A percentile compares a stretch with the other conserved stretches of the same genome.
phyloP scores from a whole-genome alignment of 768 basidiomycete genomes.

The Boletales sp. region DNA sequence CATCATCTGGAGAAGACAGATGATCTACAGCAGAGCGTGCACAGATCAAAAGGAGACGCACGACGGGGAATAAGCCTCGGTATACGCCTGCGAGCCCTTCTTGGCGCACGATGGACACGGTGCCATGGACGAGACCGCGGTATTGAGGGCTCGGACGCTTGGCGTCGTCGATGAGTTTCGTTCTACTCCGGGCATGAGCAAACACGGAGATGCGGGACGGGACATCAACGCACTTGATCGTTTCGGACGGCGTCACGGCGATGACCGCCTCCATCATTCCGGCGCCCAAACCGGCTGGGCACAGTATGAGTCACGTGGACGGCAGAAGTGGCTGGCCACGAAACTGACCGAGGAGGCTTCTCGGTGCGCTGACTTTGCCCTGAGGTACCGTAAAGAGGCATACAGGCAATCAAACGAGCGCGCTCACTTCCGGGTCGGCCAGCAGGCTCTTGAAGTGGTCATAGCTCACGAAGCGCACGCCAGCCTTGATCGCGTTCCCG shows the following conservation, averaged over 20 bases:
- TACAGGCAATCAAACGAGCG: no score
- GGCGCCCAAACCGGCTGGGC: slow-evolving; percentile 72
- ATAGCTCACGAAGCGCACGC: slow-evolving; percentile 93
- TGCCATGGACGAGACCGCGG: slow-evolving; percentile 84
- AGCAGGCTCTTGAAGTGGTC: slow-evolving; percentile 85
- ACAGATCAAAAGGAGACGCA: slow-evolving; percentile 37
- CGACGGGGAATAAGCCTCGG: slow-evolving; percentile 90
- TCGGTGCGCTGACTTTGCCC: slow-evolving; percentile 88
- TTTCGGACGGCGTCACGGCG: slow-evolving; percentile 96
- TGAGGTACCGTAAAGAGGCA: slow-evolving; percentile 27
- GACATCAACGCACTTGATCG: slow-evolving; percentile 77
- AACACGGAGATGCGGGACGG: not conserved
- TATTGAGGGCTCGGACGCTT: slow-evolving; percentile 83
- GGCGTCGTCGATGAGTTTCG: slow-evolving; percentile 94
- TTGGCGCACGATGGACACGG: slow-evolving; percentile 69
- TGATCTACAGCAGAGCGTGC: not conserved
- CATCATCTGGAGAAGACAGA: slow-evolving; percentile 65
- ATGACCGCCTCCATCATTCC: slow-evolving; percentile 91
- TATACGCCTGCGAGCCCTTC: slow-evolving; percentile 88
- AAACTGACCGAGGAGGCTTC: slow-evolving; percentile 72
- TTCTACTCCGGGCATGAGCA: slow-evolving; percentile 47
- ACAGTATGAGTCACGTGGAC: slow-evolving; percentile 9
- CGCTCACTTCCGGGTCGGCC: slow-evolving; percentile 75
- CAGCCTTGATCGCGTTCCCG: slow-evolving; percentile 92
- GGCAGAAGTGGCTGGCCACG: not conserved